A percentile compares a stretch with the other conserved stretches of the same genome.
Evolutionary conservation across 345 rosid genomes (phyloP).

Genomic region (Sonneratia caseolaris): DNA sequence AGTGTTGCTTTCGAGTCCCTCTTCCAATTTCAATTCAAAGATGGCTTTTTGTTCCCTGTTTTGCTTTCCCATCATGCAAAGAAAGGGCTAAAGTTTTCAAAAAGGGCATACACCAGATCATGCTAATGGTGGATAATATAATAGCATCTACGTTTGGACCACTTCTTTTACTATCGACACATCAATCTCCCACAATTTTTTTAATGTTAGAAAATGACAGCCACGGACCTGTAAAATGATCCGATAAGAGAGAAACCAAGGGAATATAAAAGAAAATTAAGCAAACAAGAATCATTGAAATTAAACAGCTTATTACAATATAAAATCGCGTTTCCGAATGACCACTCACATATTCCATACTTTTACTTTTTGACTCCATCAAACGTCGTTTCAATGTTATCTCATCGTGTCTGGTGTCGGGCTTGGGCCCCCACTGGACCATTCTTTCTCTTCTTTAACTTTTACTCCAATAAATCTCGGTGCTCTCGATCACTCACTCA

Average conservation of each 20-base stretch:
- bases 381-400: neutral
- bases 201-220: too few relatives aligned
- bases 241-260: too few relatives aligned
- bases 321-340: too few relatives aligned
- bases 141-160: neutral
- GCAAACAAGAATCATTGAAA: too few relatives aligned
- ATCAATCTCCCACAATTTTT: neutral
- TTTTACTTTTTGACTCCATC: neutral
- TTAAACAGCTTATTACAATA: too few relatives aligned
- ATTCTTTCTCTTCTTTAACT: neutral
- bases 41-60: neutral
- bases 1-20: neutral
- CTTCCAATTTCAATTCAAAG: neutral
- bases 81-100: neutral
- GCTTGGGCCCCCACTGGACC: conserved; percentile 1
- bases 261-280: too few relatives aligned
- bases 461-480: neutral
- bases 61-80: neutral
- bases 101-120: conserved; percentile 2
- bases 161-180: neutral
- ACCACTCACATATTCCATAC: too few relatives aligned
- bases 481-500: too few relatives aligned
- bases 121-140: neutral
- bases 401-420: neutral
- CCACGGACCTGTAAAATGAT: too few relatives aligned